Conservation (phyloP, 345 rosid genomes). For the Melaleuca alternifolia region DNA sequence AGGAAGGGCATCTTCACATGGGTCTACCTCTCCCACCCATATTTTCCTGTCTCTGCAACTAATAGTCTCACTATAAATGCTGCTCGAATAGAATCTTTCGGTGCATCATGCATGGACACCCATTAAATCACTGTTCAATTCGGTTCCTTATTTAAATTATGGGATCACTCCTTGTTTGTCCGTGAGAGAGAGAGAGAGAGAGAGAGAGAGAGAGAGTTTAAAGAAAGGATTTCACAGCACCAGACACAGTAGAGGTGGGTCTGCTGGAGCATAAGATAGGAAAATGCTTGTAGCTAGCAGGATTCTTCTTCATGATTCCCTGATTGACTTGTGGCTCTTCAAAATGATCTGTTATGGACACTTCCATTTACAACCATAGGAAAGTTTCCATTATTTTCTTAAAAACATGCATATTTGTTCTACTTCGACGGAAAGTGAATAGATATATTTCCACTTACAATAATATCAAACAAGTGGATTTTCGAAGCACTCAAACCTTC, state of each 20-base stretch:
- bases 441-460: not conserved
- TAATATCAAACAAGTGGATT: not conserved
- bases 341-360: not conserved
- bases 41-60: not conserved
- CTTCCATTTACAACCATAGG: not conserved
- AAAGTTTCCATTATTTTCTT: not conserved
- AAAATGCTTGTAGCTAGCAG: not conserved
- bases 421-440: not conserved
- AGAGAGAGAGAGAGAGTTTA: not conserved
- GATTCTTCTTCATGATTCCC: not conserved
- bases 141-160: not conserved
- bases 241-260: conserved; percentile 6
- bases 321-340: not conserved
- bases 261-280: conserved; percentile 5
- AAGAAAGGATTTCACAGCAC: not conserved
- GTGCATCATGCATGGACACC: not conserved
- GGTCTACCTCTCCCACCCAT: not conserved
- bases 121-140: not conserved
- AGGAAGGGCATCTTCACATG: not conserved
- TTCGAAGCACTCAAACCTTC: not conserved
- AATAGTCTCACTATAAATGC: not conserved
- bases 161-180: not conserved
- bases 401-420: not conserved
- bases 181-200: not conserved
- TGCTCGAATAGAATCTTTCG: not conserved